Evolutionary conservation across 208 protist genomes (phyloP).

Genomic region (Leishmania guyanensis): DNA sequence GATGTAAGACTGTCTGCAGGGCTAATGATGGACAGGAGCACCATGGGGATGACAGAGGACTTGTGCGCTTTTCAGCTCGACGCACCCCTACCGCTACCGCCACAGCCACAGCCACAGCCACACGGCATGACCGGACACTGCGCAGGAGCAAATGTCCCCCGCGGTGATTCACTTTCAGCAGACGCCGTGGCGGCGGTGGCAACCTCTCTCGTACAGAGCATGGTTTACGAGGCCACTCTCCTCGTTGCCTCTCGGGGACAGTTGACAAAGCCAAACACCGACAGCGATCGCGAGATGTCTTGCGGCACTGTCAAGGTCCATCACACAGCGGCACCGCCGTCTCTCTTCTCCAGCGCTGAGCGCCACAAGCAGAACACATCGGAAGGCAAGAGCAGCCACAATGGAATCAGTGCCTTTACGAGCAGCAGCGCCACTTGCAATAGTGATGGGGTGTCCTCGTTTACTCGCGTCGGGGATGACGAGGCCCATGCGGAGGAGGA

Average conservation of each 20-base stretch:
- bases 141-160: background rate
- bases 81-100: background rate
- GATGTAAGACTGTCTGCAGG: background rate
- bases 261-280: background rate
- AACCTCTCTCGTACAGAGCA: background rate
- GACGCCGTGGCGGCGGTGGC: constrained; percentile 1
- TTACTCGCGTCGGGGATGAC: background rate
- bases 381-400: background rate
- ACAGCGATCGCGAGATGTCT: background rate
- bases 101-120: background rate
- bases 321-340: background rate
- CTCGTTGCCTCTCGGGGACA: background rate
- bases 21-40: no score
- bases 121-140: background rate
- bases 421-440: background rate
- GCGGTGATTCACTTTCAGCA: background rate
- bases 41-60: background rate
- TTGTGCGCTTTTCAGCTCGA: constrained; percentile 12
- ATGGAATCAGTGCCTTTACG: background rate
- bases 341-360: background rate
- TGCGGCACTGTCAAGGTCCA: background rate
- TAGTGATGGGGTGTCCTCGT: no score
- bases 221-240: constrained; percentile 1
- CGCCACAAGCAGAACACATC: background rate
- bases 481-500: constrained; percentile 12